Evolutionary conservation across 2,329 filamentous ascomycete genomes (phyloP), one percentile per base, ranked within the genome.

Genomic region (Alternaria sp.): DNA sequence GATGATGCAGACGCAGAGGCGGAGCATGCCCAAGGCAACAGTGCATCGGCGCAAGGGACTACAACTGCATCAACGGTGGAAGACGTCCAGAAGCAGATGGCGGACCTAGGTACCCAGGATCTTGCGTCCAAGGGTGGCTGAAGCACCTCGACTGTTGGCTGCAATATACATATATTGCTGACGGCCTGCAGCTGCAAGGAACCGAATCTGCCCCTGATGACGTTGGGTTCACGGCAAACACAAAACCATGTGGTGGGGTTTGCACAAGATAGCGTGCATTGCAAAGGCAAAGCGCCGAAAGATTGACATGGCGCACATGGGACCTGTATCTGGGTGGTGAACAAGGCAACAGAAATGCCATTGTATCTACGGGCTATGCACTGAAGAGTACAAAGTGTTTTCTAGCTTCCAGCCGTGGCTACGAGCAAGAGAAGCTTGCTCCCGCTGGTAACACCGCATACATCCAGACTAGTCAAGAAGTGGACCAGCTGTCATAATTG

Each of bases 31-130:
- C 54, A 45, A 30, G 54, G 44, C 45, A 38, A 56, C 36, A 28
- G 32, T 48, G 38, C 58, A 57, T 44, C 18, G 27, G 32, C 54
- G 36, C 44, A 68, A 49, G 67, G 30, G n/a, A 59, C 65, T 43
- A 41, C 64, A 48, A 67, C 54, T 34, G 51, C 36, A 30, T 30
- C 45, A 25, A 40, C 60, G 22, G 71, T 78, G 32, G 75, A 79
- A 55, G 70, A 66, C 44, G 68, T 73, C 44, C 73, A 66, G 50
- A 73, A 69, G 59, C 70, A 75, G 59, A 73, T 78, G 66, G 76
- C 73, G 58, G 67, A 67, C 8, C 60, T 79, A 64, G 63, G 68
- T 32, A 72, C 74, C 32, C 65, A 64, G 49, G 59, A 67, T n/a
- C 55, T 55, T 34, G 53, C 49, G 38, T 59, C 67, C 40, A 60